Base-by-base conservation (phyloP, 192 early-diverging fungal genomes). In the Umbelopsis ramanniana region DNA sequence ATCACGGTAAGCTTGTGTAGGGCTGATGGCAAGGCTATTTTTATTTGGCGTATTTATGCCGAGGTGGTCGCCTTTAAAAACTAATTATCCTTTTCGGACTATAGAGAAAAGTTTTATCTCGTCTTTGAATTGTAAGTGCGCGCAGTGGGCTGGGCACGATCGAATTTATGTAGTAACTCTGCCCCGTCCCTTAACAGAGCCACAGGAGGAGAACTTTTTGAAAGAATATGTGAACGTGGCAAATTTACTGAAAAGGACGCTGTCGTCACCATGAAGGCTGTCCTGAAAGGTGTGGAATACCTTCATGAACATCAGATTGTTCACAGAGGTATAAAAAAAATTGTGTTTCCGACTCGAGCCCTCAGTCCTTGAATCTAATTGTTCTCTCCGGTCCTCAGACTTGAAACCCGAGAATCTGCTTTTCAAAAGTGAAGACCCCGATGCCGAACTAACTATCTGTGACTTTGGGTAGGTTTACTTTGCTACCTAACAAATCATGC, bases 181-280 rank as follows among this genome's bases (percentile, higher is more conserved):
- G 15, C 5, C 11, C 46, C 52, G 45, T 17, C 8, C 43, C 38
- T 66, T 57, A 48, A 55, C 43, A 84, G 70, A 11, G 84, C 83
- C 68, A 89, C 87, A n/a, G 94, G 94, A 43, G 94, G 94, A 47
- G 94, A 95, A 79, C 83, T 95, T 69, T 95, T 95, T 75, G 85
- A 94, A 45, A 84, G 89, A 55, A 93, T 95, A 70, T 85, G 85
- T 72, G 85, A 91, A 17, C 84, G 82, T 38, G 94, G 93, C 10
- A 81, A 84, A 67, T 94, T 93, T 72, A 89, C 87, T 33, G 94
- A 95, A 71, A 76, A 78, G 24, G 92, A 95, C 75, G 93, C 92
- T 2, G 88, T 86, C 7, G 76, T 82, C 21, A 88, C 93, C 55
- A 85, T 95, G 66, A 88, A 86, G 69, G 88, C 85, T 17, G 86